A percentile compares a stretch with the other conserved stretches of the same genome.
These are phyloP conservation scores for Bonnemaisonia californica DNA, from an alignment of 31 red algal species.

Conservation along the genomic window DNA sequence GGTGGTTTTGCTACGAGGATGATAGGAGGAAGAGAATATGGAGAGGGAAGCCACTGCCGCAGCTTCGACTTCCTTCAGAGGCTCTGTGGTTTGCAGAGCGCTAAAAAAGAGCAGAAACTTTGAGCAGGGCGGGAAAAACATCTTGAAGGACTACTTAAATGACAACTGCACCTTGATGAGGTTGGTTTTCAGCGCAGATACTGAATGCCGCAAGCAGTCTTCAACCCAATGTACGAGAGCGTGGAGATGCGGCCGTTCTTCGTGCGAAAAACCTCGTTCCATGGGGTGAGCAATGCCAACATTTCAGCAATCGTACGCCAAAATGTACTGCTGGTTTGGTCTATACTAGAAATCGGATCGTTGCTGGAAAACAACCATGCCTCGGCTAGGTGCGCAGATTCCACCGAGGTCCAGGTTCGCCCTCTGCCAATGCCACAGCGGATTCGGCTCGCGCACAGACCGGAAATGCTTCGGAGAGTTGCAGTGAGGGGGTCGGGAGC, in stretches of 20 bases:
- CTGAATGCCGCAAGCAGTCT: constrained; percentile 23
- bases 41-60: background rate
- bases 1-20: background rate
- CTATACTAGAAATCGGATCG: too few relatives aligned
- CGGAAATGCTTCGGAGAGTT: too few relatives aligned
- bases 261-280: constrained; percentile 14
- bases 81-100: background rate
- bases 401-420: too few relatives aligned
- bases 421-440: too few relatives aligned
- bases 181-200: constrained; percentile 10
- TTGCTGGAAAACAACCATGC: too few relatives aligned
- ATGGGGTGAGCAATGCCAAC: too few relatives aligned
- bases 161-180: constrained; percentile 3
- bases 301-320: too few relatives aligned
- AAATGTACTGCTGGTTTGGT: too few relatives aligned
- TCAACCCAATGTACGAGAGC: constrained; percentile 11
- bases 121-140: background rate
- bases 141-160: constrained; percentile 9
- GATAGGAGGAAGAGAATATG: constrained; percentile 8
- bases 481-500: too few relatives aligned
- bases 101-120: constrained; percentile 20
- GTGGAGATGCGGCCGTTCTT: background rate
- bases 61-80: background rate
- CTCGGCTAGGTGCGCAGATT: too few relatives aligned
- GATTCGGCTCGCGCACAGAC: too few relatives aligned